phyloP scores from a whole-genome alignment of 441 rosid genomes.

The Gossypium laxum region DNA sequence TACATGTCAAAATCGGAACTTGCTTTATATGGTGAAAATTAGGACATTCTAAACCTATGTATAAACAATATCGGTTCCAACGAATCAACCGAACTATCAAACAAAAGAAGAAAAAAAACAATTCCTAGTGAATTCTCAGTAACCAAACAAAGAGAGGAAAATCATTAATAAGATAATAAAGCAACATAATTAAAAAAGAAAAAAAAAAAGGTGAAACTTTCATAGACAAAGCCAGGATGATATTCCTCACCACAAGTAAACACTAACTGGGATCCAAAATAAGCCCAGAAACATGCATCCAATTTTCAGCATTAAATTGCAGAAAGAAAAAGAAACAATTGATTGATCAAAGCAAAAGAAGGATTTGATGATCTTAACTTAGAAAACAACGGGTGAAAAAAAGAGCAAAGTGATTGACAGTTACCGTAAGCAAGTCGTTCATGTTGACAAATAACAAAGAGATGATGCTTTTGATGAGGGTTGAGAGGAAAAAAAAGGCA shows the following conservation, averaged over 20 bases:
- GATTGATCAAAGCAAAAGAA: neutral
- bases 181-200: neutral
- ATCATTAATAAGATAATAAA: neutral
- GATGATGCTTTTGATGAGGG: neutral
- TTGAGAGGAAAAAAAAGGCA: neutral
- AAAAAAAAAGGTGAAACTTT: neutral
- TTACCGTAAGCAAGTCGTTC: slow-evolving; percentile 49
- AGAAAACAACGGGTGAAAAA: neutral
- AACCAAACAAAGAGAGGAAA: neutral
- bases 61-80: neutral
- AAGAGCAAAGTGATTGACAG: neutral
- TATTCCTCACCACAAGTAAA: neutral
- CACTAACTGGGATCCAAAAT: slow-evolving; percentile 1
- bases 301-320: neutral
- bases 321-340: neutral
- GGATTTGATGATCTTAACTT: neutral
- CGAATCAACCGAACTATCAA: neutral
- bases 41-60: neutral
- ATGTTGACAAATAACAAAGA: slow-evolving; percentile 17
- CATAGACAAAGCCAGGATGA: neutral
- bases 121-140: neutral
- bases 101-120: neutral
- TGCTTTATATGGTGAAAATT: too few relatives aligned
- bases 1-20: neutral
- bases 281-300: neutral